phyloP scores from a whole-genome alignment of 352 stramenopile genomes.

The Globisporangium spinosum region DNA sequence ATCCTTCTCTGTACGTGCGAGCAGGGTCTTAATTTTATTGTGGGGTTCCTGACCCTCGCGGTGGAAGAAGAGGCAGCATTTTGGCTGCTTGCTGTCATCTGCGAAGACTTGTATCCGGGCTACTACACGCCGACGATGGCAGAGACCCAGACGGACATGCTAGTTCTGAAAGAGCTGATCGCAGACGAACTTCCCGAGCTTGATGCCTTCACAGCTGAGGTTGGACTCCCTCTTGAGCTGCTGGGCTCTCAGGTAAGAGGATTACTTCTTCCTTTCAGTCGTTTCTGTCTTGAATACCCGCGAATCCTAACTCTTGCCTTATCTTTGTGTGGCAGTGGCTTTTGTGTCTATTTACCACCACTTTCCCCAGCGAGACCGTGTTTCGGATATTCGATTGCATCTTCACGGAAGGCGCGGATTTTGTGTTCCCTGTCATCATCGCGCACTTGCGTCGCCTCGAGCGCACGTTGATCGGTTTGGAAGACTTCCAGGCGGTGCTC shows the following conservation, averaged over 20 bases:
- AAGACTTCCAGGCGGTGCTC: constrained; percentile 71
- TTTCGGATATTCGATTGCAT: constrained; percentile 89
- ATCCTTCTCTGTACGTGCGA: not conserved
- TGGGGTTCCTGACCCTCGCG: constrained; percentile 76
- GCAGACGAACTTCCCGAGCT: constrained; percentile 71
- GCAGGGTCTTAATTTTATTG: constrained; percentile 85
- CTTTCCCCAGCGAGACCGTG: constrained; percentile 82
- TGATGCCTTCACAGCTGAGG: constrained; percentile 66
- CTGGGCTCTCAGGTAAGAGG: constrained; percentile 66
- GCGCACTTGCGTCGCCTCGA: constrained; percentile 68
- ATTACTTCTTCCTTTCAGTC: not conserved
- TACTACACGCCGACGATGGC: constrained; percentile 89
- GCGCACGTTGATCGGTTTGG: constrained; percentile 35
- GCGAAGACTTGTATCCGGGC: constrained; percentile 85
- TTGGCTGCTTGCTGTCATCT: constrained; percentile 85
- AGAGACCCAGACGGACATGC: constrained; percentile 88
- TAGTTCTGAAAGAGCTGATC: constrained; percentile 86
- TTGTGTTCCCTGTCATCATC: constrained; percentile 84
- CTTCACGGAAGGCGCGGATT: constrained; percentile 73
- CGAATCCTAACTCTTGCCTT: not conserved
- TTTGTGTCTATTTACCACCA: constrained; percentile 89
- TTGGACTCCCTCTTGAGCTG: constrained; percentile 83
- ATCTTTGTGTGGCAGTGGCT: constrained; percentile 58
- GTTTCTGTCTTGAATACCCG: too few species aligned
- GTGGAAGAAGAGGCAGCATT: constrained; percentile 88